A percentile compares a stretch with the other conserved stretches of the same genome.
These are phyloP conservation scores for Cyberlindnera petersonii DNA, from an alignment of 805 yeast species.

Conservation along the genomic window DNA sequence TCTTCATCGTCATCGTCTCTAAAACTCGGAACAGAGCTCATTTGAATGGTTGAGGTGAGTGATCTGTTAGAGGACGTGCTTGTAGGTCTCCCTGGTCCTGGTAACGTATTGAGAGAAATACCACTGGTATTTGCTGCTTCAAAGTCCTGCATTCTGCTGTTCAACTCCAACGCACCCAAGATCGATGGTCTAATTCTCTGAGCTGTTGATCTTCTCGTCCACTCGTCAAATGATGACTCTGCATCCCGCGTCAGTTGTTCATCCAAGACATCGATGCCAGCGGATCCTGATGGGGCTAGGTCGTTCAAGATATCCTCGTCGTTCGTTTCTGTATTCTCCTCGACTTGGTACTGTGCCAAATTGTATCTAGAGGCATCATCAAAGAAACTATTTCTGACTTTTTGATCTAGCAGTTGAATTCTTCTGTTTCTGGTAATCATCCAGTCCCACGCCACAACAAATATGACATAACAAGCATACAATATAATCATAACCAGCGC, in stretches of 20 bases:
- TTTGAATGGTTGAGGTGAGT: constrained; percentile 9
- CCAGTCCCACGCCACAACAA: constrained; percentile 34
- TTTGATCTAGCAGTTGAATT: constrained; percentile 19
- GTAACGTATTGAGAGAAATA: constrained; percentile 15
- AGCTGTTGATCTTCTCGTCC: constrained; percentile 17
- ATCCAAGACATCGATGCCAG: constrained; percentile 20
- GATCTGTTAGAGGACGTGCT: background rate
- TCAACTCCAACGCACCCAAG: constrained; percentile 25
- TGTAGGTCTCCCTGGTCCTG: constrained; percentile 1
- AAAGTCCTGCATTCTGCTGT: constrained; percentile 14
- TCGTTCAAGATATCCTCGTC: constrained; percentile 22
- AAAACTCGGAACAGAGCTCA: constrained; percentile 23
- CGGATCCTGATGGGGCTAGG: constrained; percentile 1
- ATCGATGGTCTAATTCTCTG: constrained; percentile 23
- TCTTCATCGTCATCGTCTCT: constrained; percentile 13
- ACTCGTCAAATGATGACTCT: constrained; percentile 15
- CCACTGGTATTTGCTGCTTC: constrained; percentile 6
- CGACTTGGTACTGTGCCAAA: constrained; percentile 11
- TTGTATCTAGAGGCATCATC: constrained; percentile 10
- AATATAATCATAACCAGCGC: constrained; percentile 53
- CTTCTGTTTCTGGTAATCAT: constrained; percentile 18
- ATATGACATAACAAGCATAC: constrained; percentile 56
- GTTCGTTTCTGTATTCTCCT: constrained; percentile 21
- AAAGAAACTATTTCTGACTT: constrained; percentile 22
- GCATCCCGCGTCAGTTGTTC: constrained; percentile 13